A percentile compares a stretch with the other conserved stretches of the same genome.
phyloP scores from a whole-genome alignment of 305 asterid species.

The Ajuga reptans region DNA sequence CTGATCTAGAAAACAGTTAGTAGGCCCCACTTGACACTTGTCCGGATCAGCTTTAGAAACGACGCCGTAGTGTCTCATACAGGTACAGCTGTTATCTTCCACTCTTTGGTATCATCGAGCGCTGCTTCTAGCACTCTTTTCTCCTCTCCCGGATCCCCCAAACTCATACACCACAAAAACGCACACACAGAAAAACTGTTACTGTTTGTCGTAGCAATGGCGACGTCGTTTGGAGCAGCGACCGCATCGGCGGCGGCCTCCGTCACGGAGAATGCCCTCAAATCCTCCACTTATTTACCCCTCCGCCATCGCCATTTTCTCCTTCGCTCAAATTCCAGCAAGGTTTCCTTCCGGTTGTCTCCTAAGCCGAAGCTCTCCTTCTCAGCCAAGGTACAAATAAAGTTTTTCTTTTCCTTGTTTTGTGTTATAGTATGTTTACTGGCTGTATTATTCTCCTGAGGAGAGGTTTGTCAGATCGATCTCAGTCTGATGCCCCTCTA shows the following conservation, averaged over 20 bases:
- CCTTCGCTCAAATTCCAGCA: conserved; percentile 28
- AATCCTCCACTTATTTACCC: conserved; percentile 29
- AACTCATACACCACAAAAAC: not conserved
- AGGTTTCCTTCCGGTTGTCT: conserved; percentile 45
- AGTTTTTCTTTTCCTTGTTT: not conserved
- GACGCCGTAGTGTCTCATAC: conserved; percentile 25
- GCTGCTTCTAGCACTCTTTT: conserved; percentile 20
- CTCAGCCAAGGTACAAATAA: conserved; percentile 43
- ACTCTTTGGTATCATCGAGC: conserved; percentile 52
- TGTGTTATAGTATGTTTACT: not conserved
- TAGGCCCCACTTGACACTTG: conserved; percentile 29
- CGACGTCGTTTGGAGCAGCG: conserved; percentile 59
- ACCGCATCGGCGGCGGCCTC: conserved; percentile 43
- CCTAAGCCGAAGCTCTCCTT: conserved; percentile 52
- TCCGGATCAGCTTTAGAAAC: conserved; percentile 25
- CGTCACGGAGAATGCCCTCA: conserved; percentile 30
- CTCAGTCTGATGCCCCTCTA: not conserved
- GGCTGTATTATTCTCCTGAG: not conserved
- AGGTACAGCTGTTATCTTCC: conserved; percentile 18
- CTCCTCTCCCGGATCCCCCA: conserved; percentile 27
- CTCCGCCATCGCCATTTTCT: conserved; percentile 25
- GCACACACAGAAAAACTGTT: not conserved
- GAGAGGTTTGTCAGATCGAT: conserved; percentile 23
- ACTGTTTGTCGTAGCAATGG: conserved; percentile 37
- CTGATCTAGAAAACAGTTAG: not conserved